Conservation (phyloP, 202 grass and related monocot genomes). For the Carex sylvatica region DNA sequence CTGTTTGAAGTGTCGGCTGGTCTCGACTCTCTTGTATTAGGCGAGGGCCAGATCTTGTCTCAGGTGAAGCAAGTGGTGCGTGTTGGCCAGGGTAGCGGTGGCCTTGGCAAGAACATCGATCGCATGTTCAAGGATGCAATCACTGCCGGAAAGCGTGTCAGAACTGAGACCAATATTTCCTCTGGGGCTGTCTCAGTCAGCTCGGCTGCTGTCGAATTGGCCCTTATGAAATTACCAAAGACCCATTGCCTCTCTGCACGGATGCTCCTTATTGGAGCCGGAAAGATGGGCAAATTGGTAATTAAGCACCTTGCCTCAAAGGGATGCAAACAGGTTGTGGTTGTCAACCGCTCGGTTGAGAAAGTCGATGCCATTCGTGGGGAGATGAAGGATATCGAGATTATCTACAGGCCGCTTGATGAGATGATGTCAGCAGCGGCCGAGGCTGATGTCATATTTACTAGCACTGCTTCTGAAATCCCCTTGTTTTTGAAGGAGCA, state of each 20-base stretch:
- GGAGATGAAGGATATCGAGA: conserved; percentile 77
- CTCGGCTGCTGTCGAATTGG: conserved; percentile 83
- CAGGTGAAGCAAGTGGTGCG: conserved; percentile 90
- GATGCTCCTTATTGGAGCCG: conserved; percentile 78
- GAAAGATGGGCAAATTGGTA: conserved; percentile 88
- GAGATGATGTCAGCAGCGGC: conserved; percentile 69
- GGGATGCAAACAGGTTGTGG: conserved; percentile 78
- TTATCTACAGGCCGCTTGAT: conserved; percentile 65
- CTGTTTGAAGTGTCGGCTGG: conserved; percentile 81
- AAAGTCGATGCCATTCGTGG: conserved; percentile 63
- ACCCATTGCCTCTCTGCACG: conserved; percentile 51
- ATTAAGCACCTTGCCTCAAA: conserved; percentile 81
- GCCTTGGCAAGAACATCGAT: conserved; percentile 85
- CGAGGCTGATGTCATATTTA: conserved; percentile 70
- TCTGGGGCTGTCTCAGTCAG: conserved; percentile 83
- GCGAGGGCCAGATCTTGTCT: conserved; percentile 81
- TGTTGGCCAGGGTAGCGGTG: conserved; percentile 64
- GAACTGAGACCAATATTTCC: conserved; percentile 79
- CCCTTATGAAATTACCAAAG: conserved; percentile 79
- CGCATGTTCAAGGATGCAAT: conserved; percentile 96
- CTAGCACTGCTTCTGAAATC: conserved; percentile 73
- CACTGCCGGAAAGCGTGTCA: conserved; percentile 75
- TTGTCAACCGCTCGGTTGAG: conserved; percentile 78
- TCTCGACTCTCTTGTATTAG: conserved; percentile 77
- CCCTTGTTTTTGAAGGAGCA: conserved; percentile 65